A percentile compares a stretch with the other conserved stretches of the same genome.
These are phyloP conservation scores for Ormosia emarginata DNA, from an alignment of 306 rosid genomes.

Conservation along the genomic window DNA sequence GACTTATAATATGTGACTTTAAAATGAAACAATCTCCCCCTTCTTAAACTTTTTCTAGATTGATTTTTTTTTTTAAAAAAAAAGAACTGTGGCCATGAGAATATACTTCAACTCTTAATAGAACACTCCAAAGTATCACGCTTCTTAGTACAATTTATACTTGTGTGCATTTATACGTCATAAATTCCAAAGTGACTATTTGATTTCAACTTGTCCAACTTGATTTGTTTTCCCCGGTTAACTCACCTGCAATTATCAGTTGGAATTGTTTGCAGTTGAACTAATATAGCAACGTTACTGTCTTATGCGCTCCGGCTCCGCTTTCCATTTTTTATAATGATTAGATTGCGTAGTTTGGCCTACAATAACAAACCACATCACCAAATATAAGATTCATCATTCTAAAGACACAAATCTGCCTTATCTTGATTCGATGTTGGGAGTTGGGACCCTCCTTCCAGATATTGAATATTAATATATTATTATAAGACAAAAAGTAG, in stretches of 20 bases:
- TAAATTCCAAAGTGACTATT: too few relatives aligned
- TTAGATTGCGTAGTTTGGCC: background rate
- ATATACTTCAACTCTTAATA: too few relatives aligned
- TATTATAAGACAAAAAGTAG: slow-evolving; percentile 6
- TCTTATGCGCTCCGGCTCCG: background rate
- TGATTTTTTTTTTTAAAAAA: too few relatives aligned
- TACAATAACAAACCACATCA: background rate
- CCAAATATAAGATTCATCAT: background rate
- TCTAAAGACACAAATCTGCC: slow-evolving; percentile 4
- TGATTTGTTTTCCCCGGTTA: too few relatives aligned
- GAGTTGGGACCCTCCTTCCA: slow-evolving; percentile 17
- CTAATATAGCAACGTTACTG: background rate
- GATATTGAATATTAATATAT: slow-evolving; percentile 7
- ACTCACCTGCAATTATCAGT: background rate
- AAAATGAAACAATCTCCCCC: too few relatives aligned
- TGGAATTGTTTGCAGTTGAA: background rate
- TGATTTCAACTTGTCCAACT: too few relatives aligned
- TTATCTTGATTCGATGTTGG: slow-evolving; percentile 11
- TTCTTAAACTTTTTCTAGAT: too few relatives aligned
- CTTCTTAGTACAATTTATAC: too few relatives aligned
- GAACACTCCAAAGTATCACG: too few relatives aligned
- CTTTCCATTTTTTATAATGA: background rate
- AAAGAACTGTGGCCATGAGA: too few relatives aligned
- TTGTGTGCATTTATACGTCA: too few relatives aligned
- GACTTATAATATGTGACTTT: too few relatives aligned